Conservation (phyloP, 768 basidiomycete species). For the Suillus clintonianus region DNA sequence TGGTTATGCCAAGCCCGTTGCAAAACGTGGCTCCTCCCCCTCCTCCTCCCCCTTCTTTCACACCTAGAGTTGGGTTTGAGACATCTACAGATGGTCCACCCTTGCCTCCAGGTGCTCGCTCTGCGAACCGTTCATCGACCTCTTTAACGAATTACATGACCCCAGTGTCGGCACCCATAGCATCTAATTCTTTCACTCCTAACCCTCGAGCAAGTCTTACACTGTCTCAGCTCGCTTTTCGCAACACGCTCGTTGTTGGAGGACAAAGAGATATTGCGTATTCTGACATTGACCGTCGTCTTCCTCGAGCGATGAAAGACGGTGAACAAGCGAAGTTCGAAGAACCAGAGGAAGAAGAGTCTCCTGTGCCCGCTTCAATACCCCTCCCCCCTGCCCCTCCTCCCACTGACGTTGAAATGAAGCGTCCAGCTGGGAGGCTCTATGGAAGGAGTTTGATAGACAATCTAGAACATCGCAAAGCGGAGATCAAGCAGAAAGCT, state of each 20-base stretch:
- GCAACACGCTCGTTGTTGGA: constrained; percentile 73
- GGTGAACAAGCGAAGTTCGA: constrained; percentile 74
- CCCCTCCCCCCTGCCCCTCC: constrained; percentile 30
- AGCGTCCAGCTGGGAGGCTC: constrained; percentile 75
- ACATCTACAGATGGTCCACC: constrained; percentile 72
- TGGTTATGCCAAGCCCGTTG: constrained; percentile 91
- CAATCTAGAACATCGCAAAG: constrained; percentile 81
- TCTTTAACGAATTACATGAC: constrained; percentile 33
- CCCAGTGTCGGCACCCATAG: constrained; percentile 36
- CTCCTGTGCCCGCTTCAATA: constrained; percentile 32
- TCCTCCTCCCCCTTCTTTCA: constrained; percentile 34
- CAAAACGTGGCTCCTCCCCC: constrained; percentile 47
- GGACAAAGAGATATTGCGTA: constrained; percentile 66
- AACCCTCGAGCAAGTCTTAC: constrained; percentile 76
- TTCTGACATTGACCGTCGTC: constrained; percentile 54
- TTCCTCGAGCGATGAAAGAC: constrained; percentile 76
- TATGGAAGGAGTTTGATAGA: constrained; percentile 91
- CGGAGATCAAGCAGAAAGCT: constrained; percentile 78
- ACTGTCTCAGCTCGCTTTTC: constrained; percentile 82
- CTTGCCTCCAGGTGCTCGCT: constrained; percentile 71
- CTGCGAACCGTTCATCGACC: constrained; percentile 50
- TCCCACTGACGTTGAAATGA: constrained; percentile 33
- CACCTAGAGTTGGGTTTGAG: constrained; percentile 60
- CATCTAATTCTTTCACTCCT: constrained; percentile 73
- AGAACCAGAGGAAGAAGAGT: constrained; percentile 36